Evolutionary conservation across 169 alveolate species (phyloP).

Genomic region (Sarcocystis neurona): DNA sequence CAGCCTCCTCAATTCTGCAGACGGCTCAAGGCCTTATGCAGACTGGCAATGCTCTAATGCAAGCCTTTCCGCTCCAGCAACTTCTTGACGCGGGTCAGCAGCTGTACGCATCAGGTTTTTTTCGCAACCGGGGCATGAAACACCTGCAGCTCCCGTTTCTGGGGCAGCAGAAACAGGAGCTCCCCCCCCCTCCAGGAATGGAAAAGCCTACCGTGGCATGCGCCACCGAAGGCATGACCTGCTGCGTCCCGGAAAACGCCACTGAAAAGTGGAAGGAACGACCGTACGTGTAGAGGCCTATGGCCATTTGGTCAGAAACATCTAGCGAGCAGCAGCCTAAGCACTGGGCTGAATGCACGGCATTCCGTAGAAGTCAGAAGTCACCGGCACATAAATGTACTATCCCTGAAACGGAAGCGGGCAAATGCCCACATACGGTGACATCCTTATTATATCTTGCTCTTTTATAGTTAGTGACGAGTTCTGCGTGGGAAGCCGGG

Average conservation of each 20-base stretch:
- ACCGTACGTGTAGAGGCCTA: conserved; percentile 9
- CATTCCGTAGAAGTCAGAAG: too few species aligned
- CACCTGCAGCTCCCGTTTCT: conserved; percentile 14
- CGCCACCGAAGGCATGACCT: conserved; percentile 71
- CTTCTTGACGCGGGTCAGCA: conserved; percentile 43
- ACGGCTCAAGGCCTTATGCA: conserved; percentile 36
- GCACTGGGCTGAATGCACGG: too few species aligned
- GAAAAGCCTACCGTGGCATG: conserved; percentile 70
- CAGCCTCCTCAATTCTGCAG: conserved; percentile 17
- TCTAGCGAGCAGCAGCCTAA: too few species aligned
- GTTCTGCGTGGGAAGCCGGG: too few species aligned
- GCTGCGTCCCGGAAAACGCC: conserved; percentile 74
- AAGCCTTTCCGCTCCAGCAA: conserved; percentile 52
- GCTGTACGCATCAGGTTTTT: conserved; percentile 40
- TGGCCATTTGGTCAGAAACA: not conserved
- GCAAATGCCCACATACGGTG: too few species aligned
- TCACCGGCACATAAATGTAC: too few species aligned
- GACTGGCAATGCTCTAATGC: conserved; percentile 30
- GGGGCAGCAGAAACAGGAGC: conserved; percentile 58
- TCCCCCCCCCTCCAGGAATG: conserved; percentile 73
- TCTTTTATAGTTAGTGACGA: too few species aligned
- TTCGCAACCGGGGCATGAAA: conserved; percentile 48
- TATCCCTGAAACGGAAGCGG: too few species aligned
- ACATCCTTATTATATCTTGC: too few species aligned
- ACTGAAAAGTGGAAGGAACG: conserved; percentile 68